phyloP scores from a whole-genome alignment of 306 rosid genomes.

The Cotoneaster glaucophyllus region DNA sequence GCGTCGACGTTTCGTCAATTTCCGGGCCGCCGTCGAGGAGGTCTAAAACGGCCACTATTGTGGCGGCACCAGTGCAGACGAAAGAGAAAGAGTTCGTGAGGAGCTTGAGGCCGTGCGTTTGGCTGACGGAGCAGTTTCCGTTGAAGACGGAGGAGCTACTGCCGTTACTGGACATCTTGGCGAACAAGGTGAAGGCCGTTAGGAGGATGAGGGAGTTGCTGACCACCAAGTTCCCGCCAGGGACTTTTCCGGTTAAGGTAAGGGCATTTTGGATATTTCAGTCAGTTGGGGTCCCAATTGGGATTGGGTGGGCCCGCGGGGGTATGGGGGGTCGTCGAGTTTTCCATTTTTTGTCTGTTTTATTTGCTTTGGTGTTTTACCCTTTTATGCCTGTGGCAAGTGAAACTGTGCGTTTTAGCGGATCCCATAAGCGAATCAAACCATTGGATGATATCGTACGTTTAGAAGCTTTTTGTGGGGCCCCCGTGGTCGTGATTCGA shows the following conservation, averaged over 20 bases:
- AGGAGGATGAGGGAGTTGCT: constrained; percentile 89
- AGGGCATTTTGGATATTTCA: constrained; percentile 3
- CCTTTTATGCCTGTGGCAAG: no score
- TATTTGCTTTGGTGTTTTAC: constrained; percentile 1
- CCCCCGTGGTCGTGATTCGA: constrained; percentile 10
- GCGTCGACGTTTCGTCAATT: constrained; percentile 57
- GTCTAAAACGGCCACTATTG: constrained; percentile 11
- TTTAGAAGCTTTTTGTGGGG: constrained; percentile 33
- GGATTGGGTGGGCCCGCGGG: not conserved
- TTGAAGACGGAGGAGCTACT: constrained; percentile 84
- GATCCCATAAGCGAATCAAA: not conserved
- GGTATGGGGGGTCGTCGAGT: not conserved
- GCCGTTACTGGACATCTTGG: constrained; percentile 84
- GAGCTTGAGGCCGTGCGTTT: constrained; percentile 79
- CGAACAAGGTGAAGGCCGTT: constrained; percentile 89
- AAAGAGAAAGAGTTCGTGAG: constrained; percentile 84
- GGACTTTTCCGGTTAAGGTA: constrained; percentile 94
- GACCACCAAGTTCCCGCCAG: constrained; percentile 93
- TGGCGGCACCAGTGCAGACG: constrained; percentile 31
- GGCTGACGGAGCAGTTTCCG: constrained; percentile 96
- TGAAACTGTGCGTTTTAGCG: not conserved
- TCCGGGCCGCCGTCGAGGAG: not conserved
- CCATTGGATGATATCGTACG: not conserved
- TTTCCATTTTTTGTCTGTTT: not conserved
- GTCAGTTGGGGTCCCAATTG: not conserved